Evolutionary conservation across 257 asterid genomes (phyloP).

Genomic region (Voacanga thouarsii): DNA sequence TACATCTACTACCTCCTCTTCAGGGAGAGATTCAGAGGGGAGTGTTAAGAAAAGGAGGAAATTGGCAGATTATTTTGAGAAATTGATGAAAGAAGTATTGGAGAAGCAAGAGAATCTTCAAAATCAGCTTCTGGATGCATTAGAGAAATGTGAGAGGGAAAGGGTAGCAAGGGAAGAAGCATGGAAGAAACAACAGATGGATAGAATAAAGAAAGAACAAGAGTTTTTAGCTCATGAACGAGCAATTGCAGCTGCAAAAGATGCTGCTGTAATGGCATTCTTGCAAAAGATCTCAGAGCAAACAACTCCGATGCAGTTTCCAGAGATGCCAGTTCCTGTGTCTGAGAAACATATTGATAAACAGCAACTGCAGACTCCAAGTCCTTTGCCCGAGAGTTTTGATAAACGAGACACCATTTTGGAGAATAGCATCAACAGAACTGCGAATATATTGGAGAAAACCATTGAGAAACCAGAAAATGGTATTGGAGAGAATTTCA

Average conservation of each 20-base stretch:
- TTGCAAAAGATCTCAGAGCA: slow-evolving; percentile 54
- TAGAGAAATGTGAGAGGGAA: slow-evolving; percentile 58
- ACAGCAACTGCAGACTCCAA: slow-evolving; percentile 14
- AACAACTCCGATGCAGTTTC: slow-evolving; percentile 27
- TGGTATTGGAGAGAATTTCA: slow-evolving; percentile 35
- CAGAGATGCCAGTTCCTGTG: slow-evolving; percentile 33
- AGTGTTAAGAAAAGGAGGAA: slow-evolving; percentile 52
- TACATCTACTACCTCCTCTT: slow-evolving; percentile 57
- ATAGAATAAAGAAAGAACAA: slow-evolving; percentile 59
- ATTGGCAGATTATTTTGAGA: slow-evolving; percentile 52
- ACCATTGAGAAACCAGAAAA: slow-evolving; percentile 36
- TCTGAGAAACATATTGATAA: slow-evolving; percentile 26
- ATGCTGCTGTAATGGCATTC: slow-evolving; percentile 62
- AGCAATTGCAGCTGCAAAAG: slow-evolving; percentile 53
- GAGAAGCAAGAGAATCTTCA: slow-evolving; percentile 66
- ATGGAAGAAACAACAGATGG: slow-evolving; percentile 65
- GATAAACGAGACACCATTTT: slow-evolving; percentile 18
- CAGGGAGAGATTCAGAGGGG: slow-evolving; percentile 51
- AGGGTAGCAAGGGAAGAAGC: slow-evolving; percentile 64
- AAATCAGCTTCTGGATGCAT: slow-evolving; percentile 52
- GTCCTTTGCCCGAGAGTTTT: slow-evolving; percentile 7
- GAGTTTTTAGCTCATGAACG: slow-evolving; percentile 51
- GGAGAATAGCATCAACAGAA: slow-evolving; percentile 24
- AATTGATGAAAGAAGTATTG: slow-evolving; percentile 58
- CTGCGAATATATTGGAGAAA: slow-evolving; percentile 29